phyloP scores from a whole-genome alignment of 768 basidiomycete genomes.

The Zangia roseola region DNA sequence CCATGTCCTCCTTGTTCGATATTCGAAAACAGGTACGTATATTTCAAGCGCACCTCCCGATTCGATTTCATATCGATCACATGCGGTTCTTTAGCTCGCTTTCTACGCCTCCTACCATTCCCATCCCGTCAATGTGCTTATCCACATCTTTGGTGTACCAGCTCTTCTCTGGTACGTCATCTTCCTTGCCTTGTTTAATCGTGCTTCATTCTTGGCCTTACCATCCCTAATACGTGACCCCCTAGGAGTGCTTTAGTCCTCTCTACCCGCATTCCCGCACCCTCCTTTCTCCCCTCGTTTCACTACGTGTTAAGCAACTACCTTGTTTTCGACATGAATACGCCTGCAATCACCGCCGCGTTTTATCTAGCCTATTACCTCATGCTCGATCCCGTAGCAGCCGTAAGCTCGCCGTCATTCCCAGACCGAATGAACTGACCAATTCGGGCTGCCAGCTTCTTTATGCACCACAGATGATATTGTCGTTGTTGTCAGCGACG shows the following conservation, averaged over 20 bases:
- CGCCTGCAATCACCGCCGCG: conserved; percentile 54
- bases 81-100: conserved; percentile 53
- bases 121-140: conserved; percentile 76
- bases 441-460: conserved; percentile 50
- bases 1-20: conserved; percentile 53
- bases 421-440: not conserved
- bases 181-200: conserved; percentile 9
- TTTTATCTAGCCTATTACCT: conserved; percentile 76
- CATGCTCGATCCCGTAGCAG: conserved; percentile 78
- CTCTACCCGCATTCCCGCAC: conserved; percentile 46
- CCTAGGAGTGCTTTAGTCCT: conserved; percentile 65
- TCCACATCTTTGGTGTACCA: conserved; percentile 87
- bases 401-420: conserved; percentile 52
- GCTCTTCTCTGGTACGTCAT: conserved; percentile 68
- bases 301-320: conserved; percentile 56
- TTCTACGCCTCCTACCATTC: conserved; percentile 95
- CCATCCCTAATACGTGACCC: conserved; percentile 4
- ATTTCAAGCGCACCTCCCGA: not conserved
- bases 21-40: conserved; percentile 63
- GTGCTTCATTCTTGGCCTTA: conserved; percentile 3
- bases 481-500: conserved; percentile 69
- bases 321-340: conserved; percentile 69
- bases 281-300: conserved; percentile 52
- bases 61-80: conserved; percentile 6
- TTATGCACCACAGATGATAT: conserved; percentile 70